A percentile compares a stretch with the other conserved stretches of the same genome.
Conservation (phyloP, 2,329 filamentous ascomycete species). For the Colletotrichum cereale region DNA sequence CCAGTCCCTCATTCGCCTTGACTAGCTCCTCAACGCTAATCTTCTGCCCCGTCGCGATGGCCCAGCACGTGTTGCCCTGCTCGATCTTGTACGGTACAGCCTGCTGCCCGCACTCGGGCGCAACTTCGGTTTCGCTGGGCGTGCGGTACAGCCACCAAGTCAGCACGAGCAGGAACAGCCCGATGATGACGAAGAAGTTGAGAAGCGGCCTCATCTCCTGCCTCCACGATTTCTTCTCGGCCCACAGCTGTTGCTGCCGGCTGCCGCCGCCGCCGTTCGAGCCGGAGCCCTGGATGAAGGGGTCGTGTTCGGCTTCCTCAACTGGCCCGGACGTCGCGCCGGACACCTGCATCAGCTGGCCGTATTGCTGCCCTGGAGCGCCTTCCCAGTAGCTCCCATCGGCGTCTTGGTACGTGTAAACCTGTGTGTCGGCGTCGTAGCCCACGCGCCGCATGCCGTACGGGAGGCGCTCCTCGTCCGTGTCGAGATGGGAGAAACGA, state of each 20-base stretch:
- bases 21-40: conserved; percentile 61
- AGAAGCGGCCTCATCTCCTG: conserved; percentile 66
- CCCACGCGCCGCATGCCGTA: conserved; percentile 66
- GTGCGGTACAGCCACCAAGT: conserved; percentile 60
- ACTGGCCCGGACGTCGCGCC: conserved; percentile 42
- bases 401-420: conserved; percentile 64
- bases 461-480: conserved; percentile 65
- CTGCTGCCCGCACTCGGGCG: conserved; percentile 32
- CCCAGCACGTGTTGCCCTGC: conserved; percentile 66
- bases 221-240: conserved; percentile 59
- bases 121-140: conserved; percentile 41
- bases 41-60: conserved; percentile 58
- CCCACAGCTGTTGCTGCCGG: conserved; percentile 20
- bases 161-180: conserved; percentile 63
- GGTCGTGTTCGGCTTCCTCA: conserved; percentile 46
- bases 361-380: conserved; percentile 63
- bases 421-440: conserved; percentile 68
- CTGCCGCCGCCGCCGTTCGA: not conserved
- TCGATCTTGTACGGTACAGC: conserved; percentile 54
- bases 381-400: conserved; percentile 65
- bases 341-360: conserved; percentile 57
- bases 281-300: conserved; percentile 46
- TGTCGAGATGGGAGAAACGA: conserved; percentile 57
- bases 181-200: conserved; percentile 68
- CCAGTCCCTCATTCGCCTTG: conserved; percentile 57